Evolutionary conservation across 1,284 basidiomycete species (phyloP), one percentile per base, ranked within the genome.

Genomic region (Irpex rosettiformis): DNA sequence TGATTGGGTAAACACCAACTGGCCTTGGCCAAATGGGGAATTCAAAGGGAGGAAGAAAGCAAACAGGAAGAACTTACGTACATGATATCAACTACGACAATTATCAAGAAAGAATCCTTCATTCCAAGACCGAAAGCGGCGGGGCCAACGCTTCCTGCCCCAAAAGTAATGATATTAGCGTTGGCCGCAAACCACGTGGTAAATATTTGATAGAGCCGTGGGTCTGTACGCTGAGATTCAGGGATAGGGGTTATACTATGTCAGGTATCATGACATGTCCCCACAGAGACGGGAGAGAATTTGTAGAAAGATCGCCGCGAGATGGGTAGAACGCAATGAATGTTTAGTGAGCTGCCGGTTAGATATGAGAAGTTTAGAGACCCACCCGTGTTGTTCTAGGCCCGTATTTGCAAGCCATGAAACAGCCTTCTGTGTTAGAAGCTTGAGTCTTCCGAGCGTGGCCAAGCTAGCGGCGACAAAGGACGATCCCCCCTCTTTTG

Each of bases 161-260:
- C 75, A 55, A 84, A 74, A 72, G 77, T 75, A 29, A 84, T 71
- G 58, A 88, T 75, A 63, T 86, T 86, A 68, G 84, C 75, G 61
- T 85, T 86, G 52, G 78, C 77, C 5, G 84, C 82, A 64, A 87
- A 83, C 85, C 85, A 87, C 18, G 85, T 75, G 62, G 84, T 83
- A 69, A 86, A 87, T 71, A 86, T 75, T 64, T 87, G 85, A 62
- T 83, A 82, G 59, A 83, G 76, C 8, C 83, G 77, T 4, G 71
- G 75, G 53, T 88, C 83, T 11, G 73, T 73, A 30, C 84, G 72
- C 55, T 79, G 69, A 52, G 77, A 75, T 0, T 62, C 61, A 3
- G 79, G 72, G 4, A 81, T 75, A 2, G 85, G 85, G 2, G 74
- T 70, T 28, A 87, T 84, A 1, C 84, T 85, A 43, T 40, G 21